Base-by-base conservation (phyloP, 2,329 filamentous ascomycete species). In the Alternaria rosae region DNA sequence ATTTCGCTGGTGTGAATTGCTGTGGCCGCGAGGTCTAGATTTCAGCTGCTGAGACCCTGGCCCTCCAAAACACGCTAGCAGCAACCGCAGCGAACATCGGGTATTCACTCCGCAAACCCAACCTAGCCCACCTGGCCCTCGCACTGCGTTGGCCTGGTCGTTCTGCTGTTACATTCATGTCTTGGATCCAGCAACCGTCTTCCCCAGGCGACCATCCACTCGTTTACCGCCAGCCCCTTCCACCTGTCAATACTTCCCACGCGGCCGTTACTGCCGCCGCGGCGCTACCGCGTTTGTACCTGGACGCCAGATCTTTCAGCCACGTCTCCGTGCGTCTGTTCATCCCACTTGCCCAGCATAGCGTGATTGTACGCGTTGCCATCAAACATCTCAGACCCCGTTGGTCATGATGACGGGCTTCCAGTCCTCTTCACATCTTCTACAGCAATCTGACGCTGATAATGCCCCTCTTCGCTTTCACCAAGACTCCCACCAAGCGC, bases 221-320 rank as follows among this genome's bases (percentile, higher is more conserved):
- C 48, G 48, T 43, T 56, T 42, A 28, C 52, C 43, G 17, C n/a
- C 51, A 43, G 23, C 57, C 41, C 53, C 32, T 32, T 51, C 53
- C 20, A 48, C 42, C 48, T 42, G 54, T 57, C 62, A 44, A 41
- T 54, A 25, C 54, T 65, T 64, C 64, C 61, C 58, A 66, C 61
- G 58, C 62, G 57, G 62, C 57, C 56, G 62, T 62, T 59, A 56
- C 61, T 64, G 53, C 62, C 62, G 62, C 62, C 56, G 41, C 67
- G 66, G 65, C 68, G 67, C 66, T 62, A 66, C 64, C 62, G 56
- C 63, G 62, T 68, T 68, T 66, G 62, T 64, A 66, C 68, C 64
- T 64, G 63, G 66, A 47, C 62, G 66, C 58, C 66, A 70, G 59
- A 64, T 67, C 69, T 65, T 65, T 62, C 69, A 72, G 69, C 70